Evolutionary conservation across 805 yeast species (phyloP).

Genomic region (Danielia oregonensis): DNA sequence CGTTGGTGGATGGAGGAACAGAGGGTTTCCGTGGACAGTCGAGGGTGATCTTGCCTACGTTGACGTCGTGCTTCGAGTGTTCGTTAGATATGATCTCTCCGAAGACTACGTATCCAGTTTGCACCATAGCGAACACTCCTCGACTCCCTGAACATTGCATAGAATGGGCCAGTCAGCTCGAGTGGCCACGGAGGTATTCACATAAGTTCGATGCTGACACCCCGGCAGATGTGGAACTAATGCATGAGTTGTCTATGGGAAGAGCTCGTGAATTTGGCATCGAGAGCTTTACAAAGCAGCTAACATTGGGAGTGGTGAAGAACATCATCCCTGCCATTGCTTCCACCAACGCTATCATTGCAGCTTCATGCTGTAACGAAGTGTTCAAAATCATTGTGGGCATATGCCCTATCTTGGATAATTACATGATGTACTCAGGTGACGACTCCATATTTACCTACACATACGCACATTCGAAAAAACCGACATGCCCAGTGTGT

Average conservation of each 20-base stretch:
- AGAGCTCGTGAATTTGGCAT: constrained; percentile 69
- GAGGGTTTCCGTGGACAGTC: constrained; percentile 93
- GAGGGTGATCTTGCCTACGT: constrained; percentile 78
- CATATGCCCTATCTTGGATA: constrained; percentile 60
- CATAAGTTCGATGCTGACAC: constrained; percentile 63
- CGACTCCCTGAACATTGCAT: constrained; percentile 91
- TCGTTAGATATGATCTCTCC: constrained; percentile 70
- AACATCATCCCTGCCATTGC: constrained; percentile 93
- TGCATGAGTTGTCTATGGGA: constrained; percentile 48
- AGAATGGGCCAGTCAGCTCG: constrained; percentile 79
- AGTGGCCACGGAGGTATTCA: constrained; percentile 59
- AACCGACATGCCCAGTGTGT: constrained; percentile 73
- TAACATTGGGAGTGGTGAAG: constrained; percentile 85
- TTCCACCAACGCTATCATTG: constrained; percentile 87
- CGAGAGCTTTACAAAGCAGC: constrained; percentile 65
- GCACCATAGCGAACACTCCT: constrained; percentile 95
- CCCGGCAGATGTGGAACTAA: constrained; percentile 61
- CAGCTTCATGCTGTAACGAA: constrained; percentile 86
- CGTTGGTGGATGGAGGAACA: constrained; percentile 88
- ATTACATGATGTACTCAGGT: constrained; percentile 87
- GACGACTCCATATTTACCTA: constrained; percentile 73
- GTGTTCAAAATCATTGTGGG: constrained; percentile 75
- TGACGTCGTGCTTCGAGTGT: constrained; percentile 92
- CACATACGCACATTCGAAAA: constrained; percentile 59
- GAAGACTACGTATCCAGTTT: constrained; percentile 73